Base-by-base conservation (phyloP, 169 alveolate species). In the Toxoplasma gondii region DNA sequence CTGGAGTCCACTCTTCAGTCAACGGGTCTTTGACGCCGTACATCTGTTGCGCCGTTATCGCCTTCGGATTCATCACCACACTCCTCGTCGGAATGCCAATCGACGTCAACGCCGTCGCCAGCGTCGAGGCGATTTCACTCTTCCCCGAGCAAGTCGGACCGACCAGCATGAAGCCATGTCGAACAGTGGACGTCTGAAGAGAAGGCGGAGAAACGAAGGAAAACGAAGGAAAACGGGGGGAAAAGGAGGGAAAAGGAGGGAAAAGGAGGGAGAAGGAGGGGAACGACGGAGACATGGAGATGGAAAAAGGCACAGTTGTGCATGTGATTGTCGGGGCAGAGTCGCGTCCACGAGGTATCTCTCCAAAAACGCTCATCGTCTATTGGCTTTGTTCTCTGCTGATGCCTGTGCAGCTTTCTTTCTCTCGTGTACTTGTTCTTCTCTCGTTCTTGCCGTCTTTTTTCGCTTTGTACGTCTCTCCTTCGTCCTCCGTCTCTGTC, bases 81-180 rank as follows among this genome's bases (percentile, higher is more conserved):
- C 97, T 96, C 94, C 97, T 97, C 94, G 98, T 98, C 91, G 94
- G 93, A 58, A 93, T 96, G 58, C 98, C 98, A 53, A 94, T 92
- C 94, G 97, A 96, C 34, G 98, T 96, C 95, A 98, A 96, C 4
- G 99, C 98, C 58, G 97, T 98, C 49, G 99, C 98, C 88, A 99
- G 97, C 41, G 98, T 97, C 88, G 97, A 98, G 92, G 98, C 97
- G 88, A 98, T 98, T 86, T 99, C 99, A 19, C 99, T 98, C 97
- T 99, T 99, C 54, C 99, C 99, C 49, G 99, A 97, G 43, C 99
- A 99, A 39, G 99, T 98, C 81, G 99, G 98, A 27, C 99, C 99
- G 74, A 98, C 99, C 82, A 98, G 95, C 99, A 99, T 99, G 97
- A 98, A 98, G 88, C 99, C 99, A 95, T 98, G 99, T 41, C 99